Evolutionary conservation across 768 basidiomycete genomes (phyloP).

Genomic region (Kondoa malvinella): DNA sequence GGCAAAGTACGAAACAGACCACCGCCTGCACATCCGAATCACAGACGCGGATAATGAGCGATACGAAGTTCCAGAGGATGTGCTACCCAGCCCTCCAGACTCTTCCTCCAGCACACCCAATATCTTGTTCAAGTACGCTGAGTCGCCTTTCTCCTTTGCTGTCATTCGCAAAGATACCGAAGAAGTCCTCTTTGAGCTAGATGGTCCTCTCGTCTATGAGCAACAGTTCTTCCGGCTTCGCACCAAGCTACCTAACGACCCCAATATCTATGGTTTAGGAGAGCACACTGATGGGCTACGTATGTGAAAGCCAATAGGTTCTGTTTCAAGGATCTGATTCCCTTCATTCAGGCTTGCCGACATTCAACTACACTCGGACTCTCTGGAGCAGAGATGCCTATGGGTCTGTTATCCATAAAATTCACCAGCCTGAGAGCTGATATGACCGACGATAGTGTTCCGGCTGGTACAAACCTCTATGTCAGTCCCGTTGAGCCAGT

Average conservation of each 20-base stretch:
- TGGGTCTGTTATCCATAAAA: too few relatives aligned
- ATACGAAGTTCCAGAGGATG: conserved; percentile 49
- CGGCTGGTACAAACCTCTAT: conserved; percentile 10
- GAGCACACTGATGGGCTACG: conserved; percentile 54
- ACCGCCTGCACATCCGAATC: conserved; percentile 50
- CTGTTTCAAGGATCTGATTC: too few relatives aligned
- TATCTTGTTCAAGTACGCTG: conserved; percentile 47
- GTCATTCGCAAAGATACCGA: conserved; percentile 39
- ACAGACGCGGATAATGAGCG: conserved; percentile 40
- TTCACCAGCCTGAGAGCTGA: too few relatives aligned
- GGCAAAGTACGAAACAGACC: conserved; percentile 30
- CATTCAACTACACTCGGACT: conserved; percentile 36
- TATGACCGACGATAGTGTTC: too few relatives aligned
- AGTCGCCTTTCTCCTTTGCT: conserved; percentile 47
- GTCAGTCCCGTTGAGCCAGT: too few relatives aligned
- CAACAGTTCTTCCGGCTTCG: conserved; percentile 60
- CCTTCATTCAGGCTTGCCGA: conserved; percentile 43
- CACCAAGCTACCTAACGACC: conserved; percentile 42
- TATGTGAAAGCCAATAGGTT: too few relatives aligned
- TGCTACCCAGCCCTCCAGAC: conserved; percentile 42
- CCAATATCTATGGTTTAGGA: conserved; percentile 63
- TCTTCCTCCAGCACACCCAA: conserved; percentile 28
- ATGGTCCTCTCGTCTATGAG: conserved; percentile 45
- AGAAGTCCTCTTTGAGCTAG: conserved; percentile 42
- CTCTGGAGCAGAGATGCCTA: conserved; percentile 42